Evolutionary conservation across 257 asterid species (phyloP).

Genomic region (Misopates orontium): DNA sequence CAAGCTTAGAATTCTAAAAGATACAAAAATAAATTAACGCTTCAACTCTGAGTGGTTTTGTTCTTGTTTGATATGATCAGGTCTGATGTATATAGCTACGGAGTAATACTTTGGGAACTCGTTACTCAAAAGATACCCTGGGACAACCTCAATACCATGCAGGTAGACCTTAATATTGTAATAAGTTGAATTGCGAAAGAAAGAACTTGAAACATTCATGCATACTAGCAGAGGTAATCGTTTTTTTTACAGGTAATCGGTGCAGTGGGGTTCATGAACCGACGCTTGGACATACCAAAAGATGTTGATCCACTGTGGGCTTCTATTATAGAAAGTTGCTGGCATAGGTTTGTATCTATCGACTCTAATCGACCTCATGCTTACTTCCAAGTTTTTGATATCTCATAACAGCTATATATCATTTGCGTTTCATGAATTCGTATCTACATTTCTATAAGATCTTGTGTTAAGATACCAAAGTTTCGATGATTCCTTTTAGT

Average conservation of each 20-base stretch:
- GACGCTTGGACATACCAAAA: slow-evolving; percentile 73
- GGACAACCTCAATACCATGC: slow-evolving; percentile 89
- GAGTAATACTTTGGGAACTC: slow-evolving; percentile 94
- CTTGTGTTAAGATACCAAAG: slow-evolving; percentile 5
- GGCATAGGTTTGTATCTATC: slow-evolving; percentile 59
- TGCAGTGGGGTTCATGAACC: slow-evolving; percentile 98
- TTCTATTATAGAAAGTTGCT: slow-evolving; percentile 85
- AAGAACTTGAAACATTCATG: neutral
- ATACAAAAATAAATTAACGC: neutral
- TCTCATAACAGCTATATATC: too few species aligned
- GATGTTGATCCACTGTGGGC: slow-evolving; percentile 80
- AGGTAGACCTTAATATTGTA: slow-evolving; percentile 45
- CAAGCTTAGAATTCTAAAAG: neutral
- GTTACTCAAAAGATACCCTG: slow-evolving; percentile 89
- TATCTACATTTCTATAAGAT: neutral
- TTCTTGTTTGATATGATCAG: slow-evolving; percentile 48
- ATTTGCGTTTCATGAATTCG: neutral
- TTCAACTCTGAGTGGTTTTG: too few species aligned
- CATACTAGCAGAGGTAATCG: neutral
- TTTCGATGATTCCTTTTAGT: too few species aligned
- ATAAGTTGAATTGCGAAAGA: neutral
- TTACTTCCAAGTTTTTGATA: neutral
- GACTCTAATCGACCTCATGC: neutral
- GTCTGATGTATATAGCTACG: slow-evolving; percentile 86
- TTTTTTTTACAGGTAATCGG: slow-evolving; percentile 70